Evolutionary conservation across 345 rosid species (phyloP).

Genomic region (Eucalyptus coolabah): DNA sequence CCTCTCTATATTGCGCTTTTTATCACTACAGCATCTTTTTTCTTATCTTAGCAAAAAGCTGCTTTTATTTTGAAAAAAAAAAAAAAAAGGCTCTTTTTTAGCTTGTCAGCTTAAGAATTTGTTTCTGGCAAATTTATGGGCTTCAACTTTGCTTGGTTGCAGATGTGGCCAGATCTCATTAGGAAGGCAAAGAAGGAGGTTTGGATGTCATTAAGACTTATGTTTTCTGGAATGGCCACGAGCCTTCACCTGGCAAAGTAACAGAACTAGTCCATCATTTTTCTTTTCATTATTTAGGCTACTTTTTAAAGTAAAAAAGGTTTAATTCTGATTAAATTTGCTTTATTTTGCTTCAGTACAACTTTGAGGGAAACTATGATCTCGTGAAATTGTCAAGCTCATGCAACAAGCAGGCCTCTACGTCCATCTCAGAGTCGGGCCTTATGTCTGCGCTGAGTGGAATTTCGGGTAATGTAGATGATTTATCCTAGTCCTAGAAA

Average conservation of each 20-base stretch:
- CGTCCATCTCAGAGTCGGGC: conserved; percentile 95
- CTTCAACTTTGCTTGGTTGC: not conserved
- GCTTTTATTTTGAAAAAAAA: not conserved
- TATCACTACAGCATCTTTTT: not conserved
- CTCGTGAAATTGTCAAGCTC: conserved; percentile 73
- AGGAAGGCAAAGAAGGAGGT: conserved; percentile 94
- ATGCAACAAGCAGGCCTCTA: conserved; percentile 71
- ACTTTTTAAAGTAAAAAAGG: not conserved
- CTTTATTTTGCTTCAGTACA: conserved; percentile 31
- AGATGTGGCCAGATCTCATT: conserved; percentile 99
- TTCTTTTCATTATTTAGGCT: not conserved
- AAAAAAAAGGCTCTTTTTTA: not conserved
- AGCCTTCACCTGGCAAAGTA: conserved; percentile 90
- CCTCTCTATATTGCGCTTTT: not conserved
- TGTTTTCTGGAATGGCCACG: conserved; percentile 98
- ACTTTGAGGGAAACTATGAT: conserved; percentile 82
- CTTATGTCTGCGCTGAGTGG: conserved; percentile 98
- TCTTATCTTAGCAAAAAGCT: not conserved
- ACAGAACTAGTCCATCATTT: not conserved
- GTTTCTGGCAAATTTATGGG: not conserved
- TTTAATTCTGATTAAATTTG: not conserved
- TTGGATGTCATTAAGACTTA: conserved; percentile 93
- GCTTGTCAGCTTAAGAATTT: not conserved
- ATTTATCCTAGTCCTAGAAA: not conserved
- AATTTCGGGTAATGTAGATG: conserved; percentile 66